Evolutionary conservation across 2,329 filamentous ascomycete genomes (phyloP).

Genomic region (Neopestalotiopsis sp.): DNA sequence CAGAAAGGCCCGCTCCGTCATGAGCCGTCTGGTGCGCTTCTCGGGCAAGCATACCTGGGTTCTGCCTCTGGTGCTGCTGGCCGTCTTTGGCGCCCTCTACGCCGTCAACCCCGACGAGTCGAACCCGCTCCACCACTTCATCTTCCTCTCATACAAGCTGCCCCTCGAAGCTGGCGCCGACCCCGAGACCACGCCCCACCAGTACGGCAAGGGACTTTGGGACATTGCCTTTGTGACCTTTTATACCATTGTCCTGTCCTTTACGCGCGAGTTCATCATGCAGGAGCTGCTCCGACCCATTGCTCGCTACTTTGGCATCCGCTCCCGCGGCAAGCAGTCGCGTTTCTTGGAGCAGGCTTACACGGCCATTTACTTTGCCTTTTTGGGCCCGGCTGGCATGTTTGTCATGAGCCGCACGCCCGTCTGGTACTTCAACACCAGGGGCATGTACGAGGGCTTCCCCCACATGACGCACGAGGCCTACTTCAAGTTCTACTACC

Average conservation of each 20-base stretch:
- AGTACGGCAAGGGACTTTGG: constrained; percentile 88
- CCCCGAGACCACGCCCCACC: constrained; percentile 50
- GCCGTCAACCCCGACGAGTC: constrained; percentile 75
- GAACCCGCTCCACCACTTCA: constrained; percentile 80
- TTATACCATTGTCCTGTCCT: constrained; percentile 88
- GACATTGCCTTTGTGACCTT: constrained; percentile 89
- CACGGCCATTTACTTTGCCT: constrained; percentile 85
- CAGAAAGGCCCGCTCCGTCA: constrained; percentile 57
- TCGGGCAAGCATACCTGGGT: constrained; percentile 65
- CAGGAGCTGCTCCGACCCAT: constrained; percentile 83
- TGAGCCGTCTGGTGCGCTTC: constrained; percentile 57
- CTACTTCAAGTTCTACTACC: constrained; percentile 92
- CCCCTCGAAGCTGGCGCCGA: constrained; percentile 50
- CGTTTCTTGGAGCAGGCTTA: constrained; percentile 98
- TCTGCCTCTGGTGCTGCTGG: constrained; percentile 71
- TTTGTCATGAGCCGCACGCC: constrained; percentile 92
- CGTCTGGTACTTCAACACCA: constrained; percentile 94
- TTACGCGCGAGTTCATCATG: constrained; percentile 96
- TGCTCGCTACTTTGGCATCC: constrained; percentile 72
- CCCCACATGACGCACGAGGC: constrained; percentile 83
- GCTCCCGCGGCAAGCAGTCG: constrained; percentile 76
- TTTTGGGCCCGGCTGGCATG: constrained; percentile 82
- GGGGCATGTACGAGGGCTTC: constrained; percentile 87
- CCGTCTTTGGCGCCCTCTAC: constrained; percentile 70
- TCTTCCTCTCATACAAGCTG: constrained; percentile 89